Base-by-base conservation (phyloP, 225 moss, liverwort and hornwort genomes). In the Sphagnum contortum region DNA sequence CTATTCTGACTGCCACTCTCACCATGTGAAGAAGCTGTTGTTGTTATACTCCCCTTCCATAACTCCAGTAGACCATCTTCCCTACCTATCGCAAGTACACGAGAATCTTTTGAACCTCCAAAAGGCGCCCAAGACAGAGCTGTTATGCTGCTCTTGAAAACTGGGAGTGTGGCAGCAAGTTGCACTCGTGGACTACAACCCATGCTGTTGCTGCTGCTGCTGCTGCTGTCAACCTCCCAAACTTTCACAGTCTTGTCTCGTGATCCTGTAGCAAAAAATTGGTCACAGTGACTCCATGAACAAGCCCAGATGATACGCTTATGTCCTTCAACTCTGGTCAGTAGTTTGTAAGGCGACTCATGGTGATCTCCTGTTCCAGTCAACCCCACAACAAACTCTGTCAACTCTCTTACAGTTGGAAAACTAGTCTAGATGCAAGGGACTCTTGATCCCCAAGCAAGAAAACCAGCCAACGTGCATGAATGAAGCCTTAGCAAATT, bases 251-350 rank as follows among this genome's bases (percentile, higher is more conserved):
- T 51, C 70, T 79, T 82, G 72, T 98, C 96, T 54, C 96, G 76
- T 58, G 96, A 92, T 5, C 96, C 96, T 48, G 96, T 91, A 9
- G 96, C 85, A 66, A 98, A 98, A 48, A 82, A 79, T 3, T 67
- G 73, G 49, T 89, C 90, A 71, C 92, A 93, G 52, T 73, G 80
- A 76, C 92, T 92, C 96, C 96, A 98, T 44, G 90, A 83, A 73
- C 96, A 98, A 12, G 90, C 79, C 96, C 96, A 98, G 59, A 98
- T 89, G 51, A 98, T 89, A 9, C 96, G 85, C 74, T 91, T 98
- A 70, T 98, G 96, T n/a, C 81, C 90, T 59, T 93, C 92, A 60
- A 88, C 75, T 75, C 76, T 85, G 49, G 83, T 68, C 45, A 90
- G 46, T 50, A 90, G 71, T 71, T 76, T 81, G 69, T 92, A 81